Conservation (phyloP, 495 filamentous ascomycete species). For the Hypoxylon rickii region DNA sequence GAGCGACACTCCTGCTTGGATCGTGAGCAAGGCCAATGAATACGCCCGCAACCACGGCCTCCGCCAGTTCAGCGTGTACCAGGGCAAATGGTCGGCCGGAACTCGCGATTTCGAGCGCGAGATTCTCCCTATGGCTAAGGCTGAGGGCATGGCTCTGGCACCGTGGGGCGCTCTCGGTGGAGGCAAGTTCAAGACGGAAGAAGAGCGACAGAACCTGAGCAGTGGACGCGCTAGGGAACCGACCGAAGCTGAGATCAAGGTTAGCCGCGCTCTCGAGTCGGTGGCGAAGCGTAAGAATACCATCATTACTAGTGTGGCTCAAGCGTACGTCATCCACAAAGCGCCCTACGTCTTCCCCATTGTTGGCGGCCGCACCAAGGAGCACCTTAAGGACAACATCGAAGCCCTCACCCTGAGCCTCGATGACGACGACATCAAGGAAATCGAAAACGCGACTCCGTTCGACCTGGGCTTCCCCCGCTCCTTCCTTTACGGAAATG, state of each 20-base stretch:
- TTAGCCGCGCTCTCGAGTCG: constrained; percentile 61
- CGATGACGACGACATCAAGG: constrained; percentile 62
- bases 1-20: constrained; percentile 72
- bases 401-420: constrained; percentile 64
- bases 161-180: constrained; percentile 68
- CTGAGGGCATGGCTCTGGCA: constrained; percentile 70
- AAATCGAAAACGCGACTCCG: constrained; percentile 64
- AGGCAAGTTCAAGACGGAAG: constrained; percentile 65
- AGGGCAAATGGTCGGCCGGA: constrained; percentile 65
- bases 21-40: constrained; percentile 69
- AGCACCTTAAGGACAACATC: constrained; percentile 69
- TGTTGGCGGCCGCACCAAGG: constrained; percentile 63
- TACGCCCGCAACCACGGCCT: constrained; percentile 69
- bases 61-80: constrained; percentile 68
- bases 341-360: constrained; percentile 78
- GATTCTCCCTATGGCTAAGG: constrained; percentile 67
- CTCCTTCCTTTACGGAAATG: constrained; percentile 54
- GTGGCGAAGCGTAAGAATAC: constrained; percentile 60
- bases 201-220: constrained; percentile 38
- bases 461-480: constrained; percentile 69
- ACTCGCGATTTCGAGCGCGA: constrained; percentile 71
- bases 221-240: constrained; percentile 31
- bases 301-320: constrained; percentile 61
- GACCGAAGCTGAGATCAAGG: constrained; percentile 49
- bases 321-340: constrained; percentile 77